Evolutionary conservation across 495 filamentous ascomycete genomes (phyloP), one percentile per base, ranked within the genome.

Genomic region (Podospora tetraspora): DNA sequence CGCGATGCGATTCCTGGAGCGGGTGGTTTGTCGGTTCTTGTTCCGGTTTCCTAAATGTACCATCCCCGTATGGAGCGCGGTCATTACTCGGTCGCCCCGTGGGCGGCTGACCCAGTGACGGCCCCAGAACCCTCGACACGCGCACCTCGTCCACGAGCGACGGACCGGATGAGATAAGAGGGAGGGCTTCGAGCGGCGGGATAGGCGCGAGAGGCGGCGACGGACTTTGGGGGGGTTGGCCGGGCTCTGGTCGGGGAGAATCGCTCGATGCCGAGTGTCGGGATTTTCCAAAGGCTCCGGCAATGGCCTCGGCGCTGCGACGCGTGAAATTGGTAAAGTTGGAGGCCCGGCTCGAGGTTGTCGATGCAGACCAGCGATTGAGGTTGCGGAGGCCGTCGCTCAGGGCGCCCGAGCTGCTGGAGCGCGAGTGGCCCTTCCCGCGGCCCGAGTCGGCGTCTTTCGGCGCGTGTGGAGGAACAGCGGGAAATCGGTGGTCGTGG

Each of bases 301-400:
- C 74, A n/a, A 74, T 57, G 27, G 75, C 76, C 34, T 80, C 80
- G 61, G 77, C 70, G 70, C 85, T 82, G 66, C 86, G 82, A 66
- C 84, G 84, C 58, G 88, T 86, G 70, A 83, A 83, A 69, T 81
- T 87, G 74, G 84, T 72, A 76, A 81, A 57, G 80, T 83, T 79
- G 56, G 90, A 90, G 32, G 83, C 78, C 60, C 81, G 86, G 76
- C 90, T 93, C 59, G 89, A 92, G 11, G 84, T 74, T 23, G 92
- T 92, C 4, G 90, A 92, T 29, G 89, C 86, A 29, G 91, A 94
- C 92, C 91, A 94, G 64, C 91, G 88, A 77, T 94, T 92, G 73
- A 92, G 83, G 67, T 88, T 92, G 34, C 86, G 87, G 57, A 92
- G 78, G 4, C 88, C 87, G 73, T 92, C 90, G 72, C 82, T 84